phyloP scores from a whole-genome alignment of 2,329 filamentous ascomycete genomes.

The Aspergillus clavatus region DNA sequence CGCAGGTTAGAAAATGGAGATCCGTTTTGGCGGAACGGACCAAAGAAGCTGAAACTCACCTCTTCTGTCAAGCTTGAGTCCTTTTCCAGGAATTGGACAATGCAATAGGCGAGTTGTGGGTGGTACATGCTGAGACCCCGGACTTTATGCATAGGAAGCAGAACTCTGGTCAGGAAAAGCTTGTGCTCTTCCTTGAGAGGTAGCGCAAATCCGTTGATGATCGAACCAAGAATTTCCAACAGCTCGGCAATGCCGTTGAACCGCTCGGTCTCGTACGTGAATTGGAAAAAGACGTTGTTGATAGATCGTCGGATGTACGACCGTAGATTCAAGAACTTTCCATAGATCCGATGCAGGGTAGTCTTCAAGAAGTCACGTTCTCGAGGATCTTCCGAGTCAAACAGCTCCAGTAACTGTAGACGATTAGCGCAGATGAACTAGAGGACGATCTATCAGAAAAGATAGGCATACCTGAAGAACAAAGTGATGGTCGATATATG shows the following conservation, averaged over 20 bases:
- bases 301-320: slow-evolving; percentile 97
- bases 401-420: slow-evolving; percentile 78
- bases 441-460: background rate
- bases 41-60: slow-evolving; percentile 47
- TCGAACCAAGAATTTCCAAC: slow-evolving; percentile 92
- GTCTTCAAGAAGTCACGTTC: slow-evolving; percentile 98
- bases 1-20: background rate
- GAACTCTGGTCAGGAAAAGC: slow-evolving; percentile 86
- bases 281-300: slow-evolving; percentile 99
- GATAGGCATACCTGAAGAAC: slow-evolving; percentile 63
- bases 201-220: slow-evolving; percentile 97
- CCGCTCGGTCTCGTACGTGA: slow-evolving; percentile 95
- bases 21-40: slow-evolving; percentile 3
- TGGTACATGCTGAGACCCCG: slow-evolving; percentile 99
- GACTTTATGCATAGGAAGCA: slow-evolving; percentile 93
- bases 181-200: slow-evolving; percentile 99
- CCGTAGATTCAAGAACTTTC: slow-evolving; percentile 95
- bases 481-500: slow-evolving; percentile 97
- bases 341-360: slow-evolving; percentile 94
- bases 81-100: slow-evolving; percentile 97
- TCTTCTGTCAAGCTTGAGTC: slow-evolving; percentile 96
- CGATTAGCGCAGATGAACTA: slow-evolving; percentile 8
- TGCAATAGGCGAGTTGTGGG: slow-evolving; percentile 95
- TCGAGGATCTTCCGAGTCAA: slow-evolving; percentile 94
- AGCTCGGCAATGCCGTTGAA: slow-evolving; percentile 98